A percentile compares a stretch with the other conserved stretches of the same genome.
Evolutionary conservation across 2,329 filamentous ascomycete genomes (phyloP).

Genomic region (Claviceps purpurea): DNA sequence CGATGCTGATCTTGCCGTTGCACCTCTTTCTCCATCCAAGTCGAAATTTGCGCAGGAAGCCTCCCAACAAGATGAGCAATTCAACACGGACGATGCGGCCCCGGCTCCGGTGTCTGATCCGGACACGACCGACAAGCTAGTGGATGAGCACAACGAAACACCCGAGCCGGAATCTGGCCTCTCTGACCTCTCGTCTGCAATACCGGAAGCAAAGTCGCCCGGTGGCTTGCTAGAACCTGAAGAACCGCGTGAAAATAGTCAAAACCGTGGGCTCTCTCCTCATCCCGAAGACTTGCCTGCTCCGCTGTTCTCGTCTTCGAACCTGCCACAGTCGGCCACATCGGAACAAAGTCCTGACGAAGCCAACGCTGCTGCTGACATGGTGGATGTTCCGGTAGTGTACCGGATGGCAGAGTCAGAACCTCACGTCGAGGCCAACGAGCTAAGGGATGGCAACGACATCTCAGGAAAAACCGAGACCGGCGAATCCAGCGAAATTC

Average conservation of each 20-base stretch:
- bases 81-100: not conserved
- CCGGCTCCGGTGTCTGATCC: not conserved
- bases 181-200: not conserved
- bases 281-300: conserved; percentile 55
- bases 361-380: not conserved
- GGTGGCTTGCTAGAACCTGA: conserved; percentile 4
- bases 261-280: conserved; percentile 28
- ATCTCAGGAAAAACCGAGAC: too few relatives aligned
- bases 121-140: not conserved
- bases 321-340: not conserved
- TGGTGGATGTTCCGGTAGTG: conserved; percentile 3
- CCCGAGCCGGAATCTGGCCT: not conserved
- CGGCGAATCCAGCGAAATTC: too few relatives aligned
- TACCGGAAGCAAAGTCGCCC: conserved; percentile 9
- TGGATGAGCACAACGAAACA: not conserved
- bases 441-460: too few relatives aligned
- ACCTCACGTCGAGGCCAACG: not conserved
- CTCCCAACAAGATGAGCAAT: not conserved
- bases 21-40: conserved; percentile 42
- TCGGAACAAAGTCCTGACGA: not conserved
- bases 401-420: not conserved
- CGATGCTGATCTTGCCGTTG: conserved; percentile 43
- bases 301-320: conserved; percentile 34
- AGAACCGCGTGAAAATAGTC: conserved; percentile 6
- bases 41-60: conserved; percentile 11